Evolutionary conservation across 495 filamentous ascomycete species (phyloP), one percentile per base, ranked within the genome.

Genomic region (Lophiostoma macrostomum): DNA sequence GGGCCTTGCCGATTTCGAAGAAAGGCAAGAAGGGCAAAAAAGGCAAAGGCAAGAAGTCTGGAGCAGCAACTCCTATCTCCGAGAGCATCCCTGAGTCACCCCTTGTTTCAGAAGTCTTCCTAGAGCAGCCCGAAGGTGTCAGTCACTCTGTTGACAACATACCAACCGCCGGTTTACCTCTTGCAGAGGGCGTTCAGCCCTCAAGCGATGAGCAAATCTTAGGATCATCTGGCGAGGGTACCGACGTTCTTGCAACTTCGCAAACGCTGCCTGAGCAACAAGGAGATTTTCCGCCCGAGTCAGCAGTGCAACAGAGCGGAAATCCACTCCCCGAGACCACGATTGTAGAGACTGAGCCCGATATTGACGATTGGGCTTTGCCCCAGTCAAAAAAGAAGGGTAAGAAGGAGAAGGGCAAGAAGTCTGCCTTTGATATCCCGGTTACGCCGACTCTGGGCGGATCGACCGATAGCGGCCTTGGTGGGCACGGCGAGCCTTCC

Each of bases 331-430:
- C 24, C 14, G 46, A 58, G 35, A 20, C 13, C 14, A 25, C 25
- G 5, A 18, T 31, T 28, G 18, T 13, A 27, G 29, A 11, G 4
- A 25, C 20, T 20, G 42, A 46, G 7, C 4, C 5, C 3, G 32
- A 25, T 7, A 38, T n/a, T 19, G 37, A 50, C 11, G 46, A 43
- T 20, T 44, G 39, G 49, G 42, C 41, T 8, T 3, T 35, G 36
- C 38, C 40, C 14, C n/a, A 30, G 5, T 52, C 55, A 24, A 58
- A 40, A 25, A 55, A 55, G 29, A 49, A 59, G 39, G 38, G 40
- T 1, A 55, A 55, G 39, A 56, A 61, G n/a, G 48, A 29, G 13
- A 63, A 60, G 39, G 47, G 56, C 37, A 60, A 60, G 42, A 60
- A 49, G 25, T 52, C 58, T 8, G 51, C 30, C 3, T 51, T 29